phyloP scores from a whole-genome alignment of 176 grass and related monocot genomes.

The Zoysia japonica region DNA sequence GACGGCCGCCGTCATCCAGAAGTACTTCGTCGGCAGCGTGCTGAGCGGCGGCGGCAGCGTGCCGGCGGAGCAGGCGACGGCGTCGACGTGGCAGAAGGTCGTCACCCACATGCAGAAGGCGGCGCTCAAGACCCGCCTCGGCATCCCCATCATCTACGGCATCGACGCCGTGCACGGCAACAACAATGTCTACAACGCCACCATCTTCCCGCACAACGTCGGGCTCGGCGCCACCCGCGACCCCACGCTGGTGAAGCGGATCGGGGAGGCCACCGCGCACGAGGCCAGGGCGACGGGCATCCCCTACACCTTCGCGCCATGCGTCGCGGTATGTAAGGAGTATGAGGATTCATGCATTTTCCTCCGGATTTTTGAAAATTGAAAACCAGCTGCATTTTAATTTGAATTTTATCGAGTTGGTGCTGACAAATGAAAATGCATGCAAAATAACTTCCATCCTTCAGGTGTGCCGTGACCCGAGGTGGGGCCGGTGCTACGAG shows the following conservation, averaged over 20 bases:
- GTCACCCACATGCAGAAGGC: constrained; percentile 76
- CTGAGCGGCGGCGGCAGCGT: constrained; percentile 83
- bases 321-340: constrained; percentile 52
- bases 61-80: constrained; percentile 57
- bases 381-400: too few species aligned
- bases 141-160: constrained; percentile 90
- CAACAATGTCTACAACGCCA: constrained; percentile 80
- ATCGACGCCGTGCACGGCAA: constrained; percentile 90
- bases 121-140: constrained; percentile 75
- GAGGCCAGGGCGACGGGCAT: constrained; percentile 82
- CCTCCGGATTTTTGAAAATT: too few species aligned
- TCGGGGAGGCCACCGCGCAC: constrained; percentile 71
- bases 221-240: constrained; percentile 84
- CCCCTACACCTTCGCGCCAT: constrained; percentile 86
- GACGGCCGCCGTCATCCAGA: constrained; percentile 51
- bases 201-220: constrained; percentile 91
- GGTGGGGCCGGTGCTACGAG: constrained; percentile 92
- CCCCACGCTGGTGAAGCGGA: constrained; percentile 55
- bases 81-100: constrained; percentile 50
- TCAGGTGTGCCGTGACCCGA: constrained; percentile 82
- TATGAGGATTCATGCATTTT: too few species aligned
- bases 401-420: too few species aligned
- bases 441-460: too few species aligned
- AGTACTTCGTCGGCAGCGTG: constrained; percentile 85
- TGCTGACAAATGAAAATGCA: too few species aligned